Base-by-base conservation (phyloP, 2,329 filamentous ascomycete species). In the Fusarium piperis region DNA sequence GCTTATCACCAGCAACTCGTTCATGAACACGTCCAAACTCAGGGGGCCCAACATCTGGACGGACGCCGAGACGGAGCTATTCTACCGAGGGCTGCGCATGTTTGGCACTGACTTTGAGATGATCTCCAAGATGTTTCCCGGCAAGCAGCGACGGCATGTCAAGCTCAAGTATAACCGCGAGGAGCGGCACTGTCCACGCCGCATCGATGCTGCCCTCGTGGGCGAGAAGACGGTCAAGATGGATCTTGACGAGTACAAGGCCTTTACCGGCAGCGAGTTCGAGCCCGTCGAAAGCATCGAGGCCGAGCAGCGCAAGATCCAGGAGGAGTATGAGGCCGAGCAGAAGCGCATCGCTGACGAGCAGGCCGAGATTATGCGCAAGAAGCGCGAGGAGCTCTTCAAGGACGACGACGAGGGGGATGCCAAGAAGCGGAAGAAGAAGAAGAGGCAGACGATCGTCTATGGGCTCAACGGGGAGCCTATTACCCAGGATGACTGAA, bases 31-130 rank as follows among this genome's bases (percentile, higher is more conserved):
- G 26, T 84, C 91, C 77, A 91, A 93, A 78, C 82, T 90, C 77
- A 83, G 88, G 80, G 89, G 90, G 63, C 85, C 88, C 28, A 90
- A 92, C 72, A 85, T 88, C 33, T 97, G 94, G 94, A 89, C 86
- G 56, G 85, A 88, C n/a, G 87, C 89, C 13, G 88, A 91, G 66
- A 95, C 92, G 4, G 91, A 93, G 62, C 85, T 89, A 48, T 96
- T 96, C 82, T 96, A 94, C 83, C 87, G 91, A 30, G 91, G 90
- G 1, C 85, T 97, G 2, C 83, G 86, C 64, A 92, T 92, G 86
- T 95, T 94, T 77, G 94, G 94, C 62, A 95, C 93, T 2, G 93
- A 95, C 78, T 97, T 96, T 78, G 88, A 91, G 78, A 93, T 93
- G 81, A 94, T 97, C 74, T 87, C 89, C 65, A 89, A 89, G 74